These are phyloP conservation scores for Trapa bicornis DNA, from an alignment of 345 rosid genomes.

Conservation along the genomic window DNA sequence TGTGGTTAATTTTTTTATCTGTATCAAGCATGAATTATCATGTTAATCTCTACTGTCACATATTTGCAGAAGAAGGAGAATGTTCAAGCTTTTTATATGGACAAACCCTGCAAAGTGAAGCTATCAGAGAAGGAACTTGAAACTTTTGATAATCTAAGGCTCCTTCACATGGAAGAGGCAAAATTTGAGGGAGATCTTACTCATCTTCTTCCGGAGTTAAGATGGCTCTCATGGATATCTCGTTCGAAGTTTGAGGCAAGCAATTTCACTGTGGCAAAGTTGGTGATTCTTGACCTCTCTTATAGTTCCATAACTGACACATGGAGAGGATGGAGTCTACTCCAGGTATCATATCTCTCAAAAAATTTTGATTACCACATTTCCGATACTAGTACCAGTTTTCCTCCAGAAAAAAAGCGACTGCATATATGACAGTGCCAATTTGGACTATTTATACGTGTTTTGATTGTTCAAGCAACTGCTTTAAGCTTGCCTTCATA, in stretches of 20 bases:
- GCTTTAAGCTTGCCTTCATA: not conserved
- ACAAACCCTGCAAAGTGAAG: not conserved
- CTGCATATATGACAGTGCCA: no score
- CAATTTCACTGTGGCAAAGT: conserved; percentile 2
- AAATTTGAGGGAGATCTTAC: conserved; percentile 5
- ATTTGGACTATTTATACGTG: no score
- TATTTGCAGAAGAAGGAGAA: conserved; percentile 1
- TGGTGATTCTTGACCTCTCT: conserved; percentile 7
- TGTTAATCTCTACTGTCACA: not conserved
- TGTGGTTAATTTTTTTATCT: no score
- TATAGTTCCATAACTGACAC: not conserved
- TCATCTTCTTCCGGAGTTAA: not conserved
- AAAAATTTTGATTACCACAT: no score
- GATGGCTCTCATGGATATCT: conserved; percentile 6
- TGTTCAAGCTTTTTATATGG: not conserved
- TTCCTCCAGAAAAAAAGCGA: no score
- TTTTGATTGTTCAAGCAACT: not conserved
- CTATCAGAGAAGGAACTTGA: not conserved
- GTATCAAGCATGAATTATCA: no score
- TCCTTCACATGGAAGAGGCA: conserved; percentile 3
- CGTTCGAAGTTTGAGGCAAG: not conserved
- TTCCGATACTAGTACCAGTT: no score
- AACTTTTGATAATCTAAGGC: conserved; percentile 1
- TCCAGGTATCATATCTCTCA: not conserved
- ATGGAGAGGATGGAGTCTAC: conserved; percentile 9